phyloP scores from a whole-genome alignment of 805 yeast species.

The Candida caryicola region DNA sequence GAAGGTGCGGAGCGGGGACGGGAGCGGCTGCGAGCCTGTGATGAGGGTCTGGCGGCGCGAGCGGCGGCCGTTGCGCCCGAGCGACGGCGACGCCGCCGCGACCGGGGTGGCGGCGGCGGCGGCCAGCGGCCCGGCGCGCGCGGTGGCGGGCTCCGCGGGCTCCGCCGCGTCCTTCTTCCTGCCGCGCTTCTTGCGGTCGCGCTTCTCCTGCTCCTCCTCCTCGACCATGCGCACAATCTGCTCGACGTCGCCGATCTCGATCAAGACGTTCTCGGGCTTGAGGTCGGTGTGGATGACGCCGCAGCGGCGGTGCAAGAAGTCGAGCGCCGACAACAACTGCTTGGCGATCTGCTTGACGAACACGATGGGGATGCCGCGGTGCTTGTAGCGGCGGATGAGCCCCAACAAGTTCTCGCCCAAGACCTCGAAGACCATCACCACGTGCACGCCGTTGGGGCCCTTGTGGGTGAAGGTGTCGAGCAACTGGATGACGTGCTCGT shows the following conservation, averaged over 20 bases:
- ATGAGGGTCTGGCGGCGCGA: slow-evolving; percentile 73
- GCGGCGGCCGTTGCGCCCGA: slow-evolving; percentile 47
- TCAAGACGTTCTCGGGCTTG: slow-evolving; percentile 72
- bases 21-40: slow-evolving; percentile 90
- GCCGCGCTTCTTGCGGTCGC: slow-evolving; percentile 40
- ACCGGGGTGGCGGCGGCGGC: background rate
- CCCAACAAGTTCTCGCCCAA: slow-evolving; percentile 91
- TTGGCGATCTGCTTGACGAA: slow-evolving; percentile 80
- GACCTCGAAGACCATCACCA: slow-evolving; percentile 96
- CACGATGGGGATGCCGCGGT: slow-evolving; percentile 73
- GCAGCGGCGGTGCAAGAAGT: slow-evolving; percentile 67
- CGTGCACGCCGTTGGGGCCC: slow-evolving; percentile 91
- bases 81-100: slow-evolving; percentile 30
- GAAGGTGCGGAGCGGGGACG: slow-evolving; percentile 75
- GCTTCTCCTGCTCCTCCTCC: slow-evolving; percentile 51
- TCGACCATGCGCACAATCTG: slow-evolving; percentile 69
- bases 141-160: background rate
- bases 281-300: slow-evolving; percentile 75
- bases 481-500: slow-evolving; percentile 73
- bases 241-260: slow-evolving; percentile 82
- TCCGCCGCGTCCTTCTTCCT: slow-evolving; percentile 17
- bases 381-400: slow-evolving; percentile 72
- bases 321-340: slow-evolving; percentile 70
- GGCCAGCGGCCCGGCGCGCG: slow-evolving; percentile 9
- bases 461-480: slow-evolving; percentile 80